Evolutionary conservation across 306 rosid species (phyloP).

Genomic region (Trifolium pratense): DNA sequence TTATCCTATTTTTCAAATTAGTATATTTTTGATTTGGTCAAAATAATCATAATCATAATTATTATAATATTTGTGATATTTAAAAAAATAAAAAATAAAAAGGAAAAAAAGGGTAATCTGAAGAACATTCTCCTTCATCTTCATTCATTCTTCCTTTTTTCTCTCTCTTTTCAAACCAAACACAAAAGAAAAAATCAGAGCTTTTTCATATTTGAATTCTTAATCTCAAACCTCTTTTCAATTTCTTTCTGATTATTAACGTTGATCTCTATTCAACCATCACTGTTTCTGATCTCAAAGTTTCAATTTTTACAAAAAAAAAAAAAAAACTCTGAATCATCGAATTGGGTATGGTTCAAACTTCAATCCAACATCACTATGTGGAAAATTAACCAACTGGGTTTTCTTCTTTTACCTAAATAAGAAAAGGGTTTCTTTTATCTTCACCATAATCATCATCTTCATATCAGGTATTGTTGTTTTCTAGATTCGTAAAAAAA

Average conservation of each 20-base stretch:
- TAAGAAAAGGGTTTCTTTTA: conserved; percentile 36
- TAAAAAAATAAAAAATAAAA: not conserved
- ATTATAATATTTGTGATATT: not conserved
- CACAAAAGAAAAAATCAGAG: conserved; percentile 14
- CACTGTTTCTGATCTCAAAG: conserved; percentile 40
- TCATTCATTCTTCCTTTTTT: not conserved
- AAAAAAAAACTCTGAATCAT: conserved; percentile 33
- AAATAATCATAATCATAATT: not conserved
- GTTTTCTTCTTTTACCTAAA: conserved; percentile 45
- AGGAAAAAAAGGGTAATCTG: conserved; percentile 41
- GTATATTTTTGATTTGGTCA: not conserved
- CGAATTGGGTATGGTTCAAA: conserved; percentile 16
- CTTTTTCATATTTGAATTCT: conserved; percentile 25
- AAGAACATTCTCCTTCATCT: conserved; percentile 44
- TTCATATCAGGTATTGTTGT: conserved; percentile 2
- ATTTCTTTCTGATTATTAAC: conserved; percentile 9
- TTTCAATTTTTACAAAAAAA: conserved; percentile 31
- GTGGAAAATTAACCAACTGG: conserved; percentile 36
- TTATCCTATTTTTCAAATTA: not conserved
- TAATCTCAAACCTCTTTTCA: not conserved
- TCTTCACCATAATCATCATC: not conserved
- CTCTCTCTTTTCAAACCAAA: conserved; percentile 34
- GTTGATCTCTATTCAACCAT: conserved; percentile 17
- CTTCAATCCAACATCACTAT: conserved; percentile 28
- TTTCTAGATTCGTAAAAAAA: conserved; percentile 15